Evolutionary conservation across 2,329 filamentous ascomycete genomes (phyloP).

Genomic region (Pseudogymnoascus sp.): DNA sequence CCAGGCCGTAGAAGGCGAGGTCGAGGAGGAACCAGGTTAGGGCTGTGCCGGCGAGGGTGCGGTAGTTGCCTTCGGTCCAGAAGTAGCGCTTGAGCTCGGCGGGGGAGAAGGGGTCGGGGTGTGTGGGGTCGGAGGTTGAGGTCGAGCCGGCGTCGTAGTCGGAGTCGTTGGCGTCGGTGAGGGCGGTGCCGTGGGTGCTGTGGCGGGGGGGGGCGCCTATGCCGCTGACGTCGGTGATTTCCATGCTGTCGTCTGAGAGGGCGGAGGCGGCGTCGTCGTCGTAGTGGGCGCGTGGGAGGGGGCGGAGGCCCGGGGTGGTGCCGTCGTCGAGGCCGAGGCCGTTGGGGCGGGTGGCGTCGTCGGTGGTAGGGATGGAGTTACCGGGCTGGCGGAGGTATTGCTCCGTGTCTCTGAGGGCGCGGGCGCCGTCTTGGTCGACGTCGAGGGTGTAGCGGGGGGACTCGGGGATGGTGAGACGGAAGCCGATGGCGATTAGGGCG

Average conservation of each 20-base stretch:
- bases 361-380: background rate
- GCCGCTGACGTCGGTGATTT: background rate
- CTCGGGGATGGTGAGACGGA: constrained; percentile 59
- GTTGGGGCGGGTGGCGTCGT: background rate
- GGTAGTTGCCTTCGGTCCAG: constrained; percentile 63
- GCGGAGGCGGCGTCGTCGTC: background rate
- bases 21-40: constrained; percentile 74
- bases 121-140: constrained; percentile 54
- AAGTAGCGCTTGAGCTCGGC: constrained; percentile 48
- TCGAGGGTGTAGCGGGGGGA: constrained; percentile 58
- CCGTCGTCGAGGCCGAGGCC: background rate
- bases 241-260: background rate
- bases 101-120: constrained; percentile 53
- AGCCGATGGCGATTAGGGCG: constrained; percentile 54
- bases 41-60: constrained; percentile 67
- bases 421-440: constrained; percentile 51
- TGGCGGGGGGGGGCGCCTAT: background rate
- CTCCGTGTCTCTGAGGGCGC: constrained; percentile 47
- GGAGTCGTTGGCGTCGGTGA: background rate
- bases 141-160: background rate
- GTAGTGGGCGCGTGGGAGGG: background rate
- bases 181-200: background rate
- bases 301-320: background rate
- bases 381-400: background rate
- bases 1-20: constrained; percentile 56